These are phyloP conservation scores for Papiliotrema fonsecae DNA, from an alignment of 1,284 basidiomycete genomes.

Conservation along the genomic window DNA sequence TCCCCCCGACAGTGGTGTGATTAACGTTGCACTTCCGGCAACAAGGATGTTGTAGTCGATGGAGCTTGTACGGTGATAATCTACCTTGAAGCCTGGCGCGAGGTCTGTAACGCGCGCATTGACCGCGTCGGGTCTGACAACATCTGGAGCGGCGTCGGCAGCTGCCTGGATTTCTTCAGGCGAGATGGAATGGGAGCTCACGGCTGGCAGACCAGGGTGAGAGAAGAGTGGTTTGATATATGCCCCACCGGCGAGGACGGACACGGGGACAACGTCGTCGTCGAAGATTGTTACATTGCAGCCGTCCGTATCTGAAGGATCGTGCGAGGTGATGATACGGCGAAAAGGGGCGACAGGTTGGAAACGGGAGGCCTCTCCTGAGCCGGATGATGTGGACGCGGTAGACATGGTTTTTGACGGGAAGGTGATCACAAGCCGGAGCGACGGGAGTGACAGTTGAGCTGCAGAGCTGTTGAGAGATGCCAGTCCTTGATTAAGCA, in stretches of 20 bases:
- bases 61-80: slow-evolving; percentile 39
- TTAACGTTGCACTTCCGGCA: slow-evolving; percentile 27
- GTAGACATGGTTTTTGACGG: no score
- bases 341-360: slow-evolving; percentile 17
- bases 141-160: slow-evolving; percentile 14
- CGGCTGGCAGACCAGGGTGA: slow-evolving; percentile 21
- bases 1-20: slow-evolving; percentile 27
- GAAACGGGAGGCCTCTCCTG: no score
- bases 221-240: slow-evolving; percentile 34
- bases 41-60: slow-evolving; percentile 45
- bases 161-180: slow-evolving; percentile 15
- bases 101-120: slow-evolving; percentile 44
- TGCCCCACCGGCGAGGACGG: slow-evolving; percentile 23
- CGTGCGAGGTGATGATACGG: slow-evolving; percentile 38
- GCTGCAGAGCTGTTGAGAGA: no score
- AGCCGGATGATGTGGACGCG: no score
- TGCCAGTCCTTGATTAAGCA: no score
- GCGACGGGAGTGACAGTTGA: no score
- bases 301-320: slow-evolving; percentile 16
- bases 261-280: slow-evolving; percentile 16
- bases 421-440: no score
- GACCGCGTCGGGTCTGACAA: slow-evolving; percentile 32
- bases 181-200: slow-evolving; percentile 16
- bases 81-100: slow-evolving; percentile 27
- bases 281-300: slow-evolving; percentile 23